Conservation (phyloP, 2,329 filamentous ascomycete species). For the Arthrobotrys sphaeroides region DNA sequence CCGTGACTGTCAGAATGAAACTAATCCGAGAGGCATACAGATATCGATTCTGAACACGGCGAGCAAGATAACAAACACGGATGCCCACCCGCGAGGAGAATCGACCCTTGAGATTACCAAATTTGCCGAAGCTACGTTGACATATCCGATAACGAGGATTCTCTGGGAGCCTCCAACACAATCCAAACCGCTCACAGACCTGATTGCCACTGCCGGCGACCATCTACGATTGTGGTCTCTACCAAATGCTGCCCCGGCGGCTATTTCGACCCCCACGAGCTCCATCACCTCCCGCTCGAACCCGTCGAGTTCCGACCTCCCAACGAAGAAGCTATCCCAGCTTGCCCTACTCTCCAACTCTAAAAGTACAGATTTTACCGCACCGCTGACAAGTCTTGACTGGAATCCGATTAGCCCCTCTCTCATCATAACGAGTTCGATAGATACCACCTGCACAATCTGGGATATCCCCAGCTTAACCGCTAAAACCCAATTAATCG, state of each 20-base stretch:
- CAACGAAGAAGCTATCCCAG: constrained; percentile 83
- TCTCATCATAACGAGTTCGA: constrained; percentile 97
- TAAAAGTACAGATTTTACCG: constrained; percentile 97
- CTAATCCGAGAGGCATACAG: constrained; percentile 8
- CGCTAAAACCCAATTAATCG: constrained; percentile 96
- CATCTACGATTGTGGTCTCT: constrained; percentile 94
- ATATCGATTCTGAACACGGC: constrained; percentile 51
- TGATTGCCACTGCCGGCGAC: constrained; percentile 93
- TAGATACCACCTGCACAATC: constrained; percentile 98
- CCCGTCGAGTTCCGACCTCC: constrained; percentile 68
- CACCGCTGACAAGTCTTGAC: constrained; percentile 92
- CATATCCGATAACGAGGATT: constrained; percentile 93
- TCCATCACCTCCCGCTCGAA: constrained; percentile 76
- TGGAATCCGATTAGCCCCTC: constrained; percentile 98
- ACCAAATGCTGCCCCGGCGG: constrained; percentile 69
- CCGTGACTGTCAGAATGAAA: neutral
- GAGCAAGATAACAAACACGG: constrained; percentile 44
- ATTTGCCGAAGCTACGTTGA: constrained; percentile 94
- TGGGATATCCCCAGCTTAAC: constrained; percentile 99
- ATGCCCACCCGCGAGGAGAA: constrained; percentile 63
- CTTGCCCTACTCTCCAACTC: constrained; percentile 94
- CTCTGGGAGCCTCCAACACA: constrained; percentile 95
- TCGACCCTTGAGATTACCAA: constrained; percentile 81
- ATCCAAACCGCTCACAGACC: constrained; percentile 92
- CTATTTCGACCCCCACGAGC: constrained; percentile 66